phyloP scores from a whole-genome alignment of 495 filamentous ascomycete species.

The Penicillium cataractarum region DNA sequence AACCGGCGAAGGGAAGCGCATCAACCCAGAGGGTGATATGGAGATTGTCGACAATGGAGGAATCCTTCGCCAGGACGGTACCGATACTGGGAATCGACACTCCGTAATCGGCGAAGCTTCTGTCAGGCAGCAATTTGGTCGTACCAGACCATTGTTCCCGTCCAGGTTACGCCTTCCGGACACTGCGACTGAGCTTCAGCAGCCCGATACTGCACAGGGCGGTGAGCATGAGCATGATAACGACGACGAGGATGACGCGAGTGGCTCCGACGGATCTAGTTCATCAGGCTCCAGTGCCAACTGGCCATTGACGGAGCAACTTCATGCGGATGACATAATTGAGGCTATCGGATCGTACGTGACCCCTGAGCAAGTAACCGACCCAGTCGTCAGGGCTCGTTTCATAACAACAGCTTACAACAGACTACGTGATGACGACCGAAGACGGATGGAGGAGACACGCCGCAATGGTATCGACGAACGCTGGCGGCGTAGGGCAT shows the following conservation, averaged over 20 bases:
- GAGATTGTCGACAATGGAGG: conserved; percentile 59
- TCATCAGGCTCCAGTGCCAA: conserved; percentile 38
- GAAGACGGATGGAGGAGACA: conserved; percentile 41
- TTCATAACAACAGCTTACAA: conserved; percentile 44
- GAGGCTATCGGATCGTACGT: conserved; percentile 42
- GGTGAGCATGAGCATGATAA: conserved; percentile 33
- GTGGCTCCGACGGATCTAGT: conserved; percentile 30
- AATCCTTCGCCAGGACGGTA: conserved; percentile 47
- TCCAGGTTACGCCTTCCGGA: conserved; percentile 35
- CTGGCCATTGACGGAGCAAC: conserved; percentile 47
- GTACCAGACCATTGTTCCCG: conserved; percentile 44
- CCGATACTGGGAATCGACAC: conserved; percentile 53
- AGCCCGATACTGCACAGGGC: conserved; percentile 18
- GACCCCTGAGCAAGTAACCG: conserved; percentile 44
- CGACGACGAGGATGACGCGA: conserved; percentile 35
- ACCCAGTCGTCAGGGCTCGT: conserved; percentile 44
- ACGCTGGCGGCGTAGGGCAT: conserved; percentile 71
- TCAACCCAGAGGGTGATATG: conserved; percentile 61
- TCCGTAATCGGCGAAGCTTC: conserved; percentile 52
- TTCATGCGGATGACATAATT: conserved; percentile 45
- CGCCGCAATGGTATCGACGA: conserved; percentile 64
- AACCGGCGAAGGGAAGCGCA: conserved; percentile 64
- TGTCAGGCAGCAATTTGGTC: conserved; percentile 47
- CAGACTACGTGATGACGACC: conserved; percentile 47
- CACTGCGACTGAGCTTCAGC: conserved; percentile 17